A percentile compares a stretch with the other conserved stretches of the same genome.
Conservation (phyloP, 208 protist genomes). For the Trypanosoma cruzi region DNA sequence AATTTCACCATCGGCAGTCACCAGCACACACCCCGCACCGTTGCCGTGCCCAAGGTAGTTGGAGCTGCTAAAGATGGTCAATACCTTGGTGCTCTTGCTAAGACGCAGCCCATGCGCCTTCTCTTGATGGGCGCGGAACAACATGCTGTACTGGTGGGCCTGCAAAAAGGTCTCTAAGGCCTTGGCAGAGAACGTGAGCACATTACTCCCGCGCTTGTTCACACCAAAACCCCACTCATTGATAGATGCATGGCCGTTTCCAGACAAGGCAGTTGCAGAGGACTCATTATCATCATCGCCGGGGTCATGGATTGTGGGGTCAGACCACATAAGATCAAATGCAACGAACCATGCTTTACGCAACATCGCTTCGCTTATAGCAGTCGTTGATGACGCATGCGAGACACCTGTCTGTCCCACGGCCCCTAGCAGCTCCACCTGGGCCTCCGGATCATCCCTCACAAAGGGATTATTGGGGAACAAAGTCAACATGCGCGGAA, state of each 20-base stretch:
- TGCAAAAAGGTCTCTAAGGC: conserved; percentile 74
- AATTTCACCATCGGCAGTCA: conserved; percentile 56
- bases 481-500: conserved; percentile 66
- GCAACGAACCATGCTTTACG: conserved; percentile 58
- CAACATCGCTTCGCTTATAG: conserved; percentile 31
- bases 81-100: conserved; percentile 70
- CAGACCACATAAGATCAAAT: conserved; percentile 85
- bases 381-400: neutral
- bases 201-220: conserved; percentile 62
- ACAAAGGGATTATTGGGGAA: conserved; percentile 63
- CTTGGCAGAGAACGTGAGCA: conserved; percentile 62
- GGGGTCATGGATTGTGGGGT: conserved; percentile 56
- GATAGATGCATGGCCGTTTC: conserved; percentile 14
- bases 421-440: conserved; percentile 33
- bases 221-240: conserved; percentile 76
- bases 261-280: neutral
- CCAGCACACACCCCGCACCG: conserved; percentile 71
- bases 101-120: conserved; percentile 72
- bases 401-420: conserved; percentile 22
- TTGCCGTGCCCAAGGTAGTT: conserved; percentile 84
- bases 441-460: conserved; percentile 45
- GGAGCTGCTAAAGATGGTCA: conserved; percentile 85
- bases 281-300: conserved; percentile 17
- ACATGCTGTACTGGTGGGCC: conserved; percentile 61
- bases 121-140: conserved; percentile 85